These are phyloP conservation scores for Kazachstania kunashirensis DNA, from an alignment of 805 yeast species.

Conservation along the genomic window DNA sequence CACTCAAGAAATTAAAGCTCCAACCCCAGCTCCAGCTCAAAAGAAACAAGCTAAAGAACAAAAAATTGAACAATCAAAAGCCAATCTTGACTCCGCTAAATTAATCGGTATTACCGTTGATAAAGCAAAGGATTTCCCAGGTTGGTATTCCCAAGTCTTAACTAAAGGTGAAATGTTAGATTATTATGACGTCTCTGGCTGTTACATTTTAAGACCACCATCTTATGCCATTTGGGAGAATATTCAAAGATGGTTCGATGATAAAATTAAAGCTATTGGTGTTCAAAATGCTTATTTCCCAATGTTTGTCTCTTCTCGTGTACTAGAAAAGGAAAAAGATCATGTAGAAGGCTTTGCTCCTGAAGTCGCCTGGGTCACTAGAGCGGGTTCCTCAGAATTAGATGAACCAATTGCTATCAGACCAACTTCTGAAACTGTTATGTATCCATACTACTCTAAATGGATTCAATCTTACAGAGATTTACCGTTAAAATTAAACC, in stretches of 20 bases:
- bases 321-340: slow-evolving; percentile 94
- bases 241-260: slow-evolving; percentile 82
- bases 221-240: slow-evolving; percentile 92
- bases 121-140: slow-evolving; percentile 83
- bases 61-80: slow-evolving; percentile 28
- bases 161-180: slow-evolving; percentile 98
- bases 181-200: slow-evolving; percentile 97
- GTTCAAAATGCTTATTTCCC: slow-evolving; percentile 97
- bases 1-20: slow-evolving; percentile 20
- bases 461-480: slow-evolving; percentile 99
- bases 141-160: slow-evolving; percentile 95
- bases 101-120: slow-evolving; percentile 93
- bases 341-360: slow-evolving; percentile 99
- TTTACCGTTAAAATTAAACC: slow-evolving; percentile 90
- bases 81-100: slow-evolving; percentile 73
- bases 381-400: slow-evolving; percentile 85
- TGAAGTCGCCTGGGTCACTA: slow-evolving; percentile 99
- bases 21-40: slow-evolving; percentile 20
- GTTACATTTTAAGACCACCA: slow-evolving; percentile 94
- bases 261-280: slow-evolving; percentile 72
- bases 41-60: slow-evolving; percentile 26
- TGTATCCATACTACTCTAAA: slow-evolving; percentile 98
- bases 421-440: slow-evolving; percentile 98
- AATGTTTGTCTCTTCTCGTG: slow-evolving; percentile 90
- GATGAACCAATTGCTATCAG: slow-evolving; percentile 98